Conservation (phyloP, 192 early-diverging fungal species). For the Kickxella alabastrina region DNA sequence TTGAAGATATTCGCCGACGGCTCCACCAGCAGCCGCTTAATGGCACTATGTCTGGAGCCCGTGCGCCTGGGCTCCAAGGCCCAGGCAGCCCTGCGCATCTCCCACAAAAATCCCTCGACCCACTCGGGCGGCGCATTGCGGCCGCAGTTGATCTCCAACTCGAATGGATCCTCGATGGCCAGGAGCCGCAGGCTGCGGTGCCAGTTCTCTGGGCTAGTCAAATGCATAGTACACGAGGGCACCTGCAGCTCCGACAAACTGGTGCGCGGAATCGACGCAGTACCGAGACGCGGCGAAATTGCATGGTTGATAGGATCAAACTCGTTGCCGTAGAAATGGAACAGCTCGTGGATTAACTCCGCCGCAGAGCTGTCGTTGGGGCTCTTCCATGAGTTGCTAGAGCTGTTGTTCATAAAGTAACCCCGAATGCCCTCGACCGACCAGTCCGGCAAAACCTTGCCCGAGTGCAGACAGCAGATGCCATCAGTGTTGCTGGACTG, state of each 20-base stretch:
- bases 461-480: background rate
- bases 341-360: slow-evolving; percentile 23
- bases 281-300: slow-evolving; percentile 32
- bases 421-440: background rate
- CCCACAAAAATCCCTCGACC: slow-evolving; percentile 42
- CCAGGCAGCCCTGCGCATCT: slow-evolving; percentile 46
- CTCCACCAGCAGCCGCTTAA: background rate
- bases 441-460: background rate
- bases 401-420: background rate
- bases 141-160: slow-evolving; percentile 22
- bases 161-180: slow-evolving; percentile 45
- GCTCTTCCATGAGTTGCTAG: slow-evolving; percentile 12
- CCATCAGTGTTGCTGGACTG: background rate
- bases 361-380: slow-evolving; percentile 19
- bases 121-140: slow-evolving; percentile 37
- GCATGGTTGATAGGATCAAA: slow-evolving; percentile 27
- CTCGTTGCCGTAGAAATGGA: slow-evolving; percentile 24
- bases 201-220: slow-evolving; percentile 19
- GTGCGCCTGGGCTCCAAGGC: no score
- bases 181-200: slow-evolving; percentile 14
- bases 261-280: slow-evolving; percentile 14
- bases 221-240: background rate
- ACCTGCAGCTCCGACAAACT: slow-evolving; percentile 13
- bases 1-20: background rate
- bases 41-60: no score